Percentiles rank a stretch among this genome's conserved stretches.
phyloP scores from a whole-genome alignment of 2,329 filamentous ascomycete genomes.

The Colletotrichum tanaceti region DNA sequence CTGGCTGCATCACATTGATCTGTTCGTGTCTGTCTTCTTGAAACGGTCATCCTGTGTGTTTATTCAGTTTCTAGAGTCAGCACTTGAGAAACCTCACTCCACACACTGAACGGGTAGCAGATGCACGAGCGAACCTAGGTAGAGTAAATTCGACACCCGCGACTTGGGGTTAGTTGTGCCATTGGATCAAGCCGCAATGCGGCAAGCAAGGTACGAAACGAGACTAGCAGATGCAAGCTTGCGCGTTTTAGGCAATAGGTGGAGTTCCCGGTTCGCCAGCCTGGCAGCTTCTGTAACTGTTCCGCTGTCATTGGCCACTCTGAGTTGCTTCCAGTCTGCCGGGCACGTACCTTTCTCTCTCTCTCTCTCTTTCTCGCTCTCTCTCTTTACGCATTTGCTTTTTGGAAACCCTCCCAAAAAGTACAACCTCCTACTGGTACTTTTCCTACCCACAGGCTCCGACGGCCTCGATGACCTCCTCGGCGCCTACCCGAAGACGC shows the following conservation, averaged over 20 bases:
- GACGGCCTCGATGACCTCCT: constrained; percentile 54
- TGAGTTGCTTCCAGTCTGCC: constrained; percentile 10
- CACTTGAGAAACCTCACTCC: no score
- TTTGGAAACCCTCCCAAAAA: constrained; percentile 6
- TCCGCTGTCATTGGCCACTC: constrained; percentile 22
- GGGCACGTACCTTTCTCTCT: constrained; percentile 7
- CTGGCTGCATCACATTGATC: neutral
- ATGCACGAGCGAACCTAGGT: neutral
- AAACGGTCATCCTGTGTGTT: neutral
- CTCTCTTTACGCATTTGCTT: constrained; percentile 3
- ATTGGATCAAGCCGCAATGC: neutral
- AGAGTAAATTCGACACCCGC: neutral
- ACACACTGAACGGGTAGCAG: neutral
- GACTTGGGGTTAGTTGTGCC: neutral
- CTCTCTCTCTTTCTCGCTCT: neutral
- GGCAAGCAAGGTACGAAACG: neutral
- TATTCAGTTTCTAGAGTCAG: neutral
- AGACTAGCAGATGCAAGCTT: neutral
- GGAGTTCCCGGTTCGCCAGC: constrained; percentile 11
- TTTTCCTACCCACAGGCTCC: constrained; percentile 7
- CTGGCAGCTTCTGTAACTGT: constrained; percentile 14
- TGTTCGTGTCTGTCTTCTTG: no score
- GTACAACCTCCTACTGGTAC: neutral
- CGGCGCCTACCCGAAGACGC: constrained; percentile 58
- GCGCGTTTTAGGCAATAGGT: neutral